Evolutionary conservation across 2,329 filamentous ascomycete genomes (phyloP), one percentile per base, ranked within the genome.

Genomic region (Colletotrichum tofieldiae): DNA sequence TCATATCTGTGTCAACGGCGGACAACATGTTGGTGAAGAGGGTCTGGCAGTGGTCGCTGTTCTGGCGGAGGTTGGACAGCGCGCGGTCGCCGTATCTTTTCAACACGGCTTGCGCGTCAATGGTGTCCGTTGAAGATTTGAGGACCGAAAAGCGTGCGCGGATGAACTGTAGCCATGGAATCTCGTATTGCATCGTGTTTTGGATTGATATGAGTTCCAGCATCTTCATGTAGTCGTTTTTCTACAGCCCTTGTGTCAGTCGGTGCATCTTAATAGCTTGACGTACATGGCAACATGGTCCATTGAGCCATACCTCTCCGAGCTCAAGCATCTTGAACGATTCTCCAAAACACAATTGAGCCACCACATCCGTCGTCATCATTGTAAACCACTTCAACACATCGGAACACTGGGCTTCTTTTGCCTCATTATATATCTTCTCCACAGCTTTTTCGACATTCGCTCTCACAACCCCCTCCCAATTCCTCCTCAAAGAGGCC

Each of bases 351-450:
- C 81, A 84, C 16, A 91, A 77, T 58, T 89, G 83, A 0, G 84
- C 86, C 54, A 90, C 87, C 0, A 88, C 78, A 75, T 91, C 89
- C 0, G 87, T 88, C 0, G 87, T 78, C 81, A 89, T 84, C 71
- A 87, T 89, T 5, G 84, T 77, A 79, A 82, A 87, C 88, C 88
- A 90, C 70, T 88, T 88, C 72, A 83, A 81, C 0, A 90, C 78
- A 73, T 91, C 87, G 0, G 79, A 81, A 14, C 55, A n/a, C 0
- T 73, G 79, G 0, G 84, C 81, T 0, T 76, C 77, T 0, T 67
- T 67, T 23, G 84, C 81, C 56, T 90, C 87, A 29, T 83, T 76
- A 0, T 73, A 76, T 26, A 90, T 88, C 54, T 78, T 80, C 2
- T 81, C 29, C 0, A 90, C 80, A 0, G 85, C 78, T 7, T 86